Evolutionary conservation across 202 grass and related monocot species (phyloP).

Genomic region (Cymbopogon flexuosus): DNA sequence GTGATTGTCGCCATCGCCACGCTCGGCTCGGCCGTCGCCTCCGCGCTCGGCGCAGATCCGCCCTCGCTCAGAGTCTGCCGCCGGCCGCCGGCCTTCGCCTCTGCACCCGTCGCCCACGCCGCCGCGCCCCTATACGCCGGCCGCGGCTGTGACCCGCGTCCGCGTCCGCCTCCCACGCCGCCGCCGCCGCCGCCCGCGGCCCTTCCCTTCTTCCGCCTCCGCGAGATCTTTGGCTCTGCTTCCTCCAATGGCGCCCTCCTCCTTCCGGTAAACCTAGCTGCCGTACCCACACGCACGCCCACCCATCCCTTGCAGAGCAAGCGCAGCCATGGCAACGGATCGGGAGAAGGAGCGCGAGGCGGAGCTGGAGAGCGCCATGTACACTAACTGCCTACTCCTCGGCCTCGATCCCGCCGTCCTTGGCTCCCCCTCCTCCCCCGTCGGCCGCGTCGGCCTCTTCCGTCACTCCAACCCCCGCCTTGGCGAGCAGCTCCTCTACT

Average conservation of each 20-base stretch:
- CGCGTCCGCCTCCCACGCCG: too few relatives aligned
- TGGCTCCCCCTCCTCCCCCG: slow-evolving; percentile 34
- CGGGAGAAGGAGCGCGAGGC: slow-evolving; percentile 98
- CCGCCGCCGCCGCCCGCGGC: too few relatives aligned
- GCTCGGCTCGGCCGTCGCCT: too few relatives aligned
- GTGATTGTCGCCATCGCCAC: too few relatives aligned
- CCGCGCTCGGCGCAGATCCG: too few relatives aligned
- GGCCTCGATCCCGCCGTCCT: slow-evolving; percentile 89
- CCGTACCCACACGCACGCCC: not conserved
- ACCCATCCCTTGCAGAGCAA: not conserved
- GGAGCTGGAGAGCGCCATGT: slow-evolving; percentile 99
- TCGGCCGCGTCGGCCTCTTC: slow-evolving; percentile 72
- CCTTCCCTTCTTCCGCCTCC: not conserved
- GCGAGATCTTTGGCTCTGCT: slow-evolving; percentile 33
- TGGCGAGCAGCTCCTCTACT: slow-evolving; percentile 98
- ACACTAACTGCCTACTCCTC: slow-evolving; percentile 96
- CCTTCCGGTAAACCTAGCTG: slow-evolving; percentile 12
- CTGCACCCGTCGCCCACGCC: too few relatives aligned
- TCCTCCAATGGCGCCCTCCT: not conserved
- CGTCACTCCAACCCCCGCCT: slow-evolving; percentile 94
- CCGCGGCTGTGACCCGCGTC: too few relatives aligned
- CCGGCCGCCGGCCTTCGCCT: too few relatives aligned
- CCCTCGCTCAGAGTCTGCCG: too few relatives aligned
- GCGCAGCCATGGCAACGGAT: slow-evolving; percentile 75
- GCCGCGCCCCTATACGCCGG: too few relatives aligned